Percentiles rank a stretch among this genome's conserved stretches.
phyloP scores from a whole-genome alignment of 108 stramenopile genomes.

The Fragilaria radians region DNA sequence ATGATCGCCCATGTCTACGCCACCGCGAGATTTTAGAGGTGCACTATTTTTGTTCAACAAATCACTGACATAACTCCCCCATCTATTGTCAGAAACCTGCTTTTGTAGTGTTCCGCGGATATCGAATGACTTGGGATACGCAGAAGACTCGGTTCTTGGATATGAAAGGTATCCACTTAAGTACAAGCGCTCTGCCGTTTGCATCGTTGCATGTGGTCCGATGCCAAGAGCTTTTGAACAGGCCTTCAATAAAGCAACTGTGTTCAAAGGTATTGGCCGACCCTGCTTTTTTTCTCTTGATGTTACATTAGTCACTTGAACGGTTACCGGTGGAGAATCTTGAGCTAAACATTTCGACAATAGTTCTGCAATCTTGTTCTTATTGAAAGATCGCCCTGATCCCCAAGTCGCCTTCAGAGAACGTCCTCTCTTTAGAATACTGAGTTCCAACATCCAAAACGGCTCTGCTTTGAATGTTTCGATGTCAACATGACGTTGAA shows the following conservation, averaged over 20 bases:
- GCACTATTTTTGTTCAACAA: slow-evolving; percentile 42
- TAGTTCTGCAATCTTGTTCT: slow-evolving; percentile 50
- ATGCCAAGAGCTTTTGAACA: slow-evolving; percentile 80
- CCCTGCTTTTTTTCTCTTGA: slow-evolving; percentile 83
- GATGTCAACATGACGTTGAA: slow-evolving; percentile 89
- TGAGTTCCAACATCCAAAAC: slow-evolving; percentile 78
- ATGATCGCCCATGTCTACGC: slow-evolving; percentile 86
- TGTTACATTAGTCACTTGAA: slow-evolving; percentile 51
- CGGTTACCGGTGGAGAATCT: slow-evolving; percentile 22
- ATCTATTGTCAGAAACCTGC: slow-evolving; percentile 56
- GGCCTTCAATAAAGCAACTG: slow-evolving; percentile 72
- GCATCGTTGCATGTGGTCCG: slow-evolving; percentile 75
- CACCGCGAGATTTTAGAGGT: slow-evolving; percentile 47
- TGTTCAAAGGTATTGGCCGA: slow-evolving; percentile 74
- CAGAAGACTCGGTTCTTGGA: slow-evolving; percentile 76
- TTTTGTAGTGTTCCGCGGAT: slow-evolving; percentile 67
- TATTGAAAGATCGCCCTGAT: slow-evolving; percentile 64
- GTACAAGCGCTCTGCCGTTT: slow-evolving; percentile 72
- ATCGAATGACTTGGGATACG: slow-evolving; percentile 80
- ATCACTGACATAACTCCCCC: slow-evolving; percentile 68
- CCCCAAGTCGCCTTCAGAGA: slow-evolving; percentile 65
- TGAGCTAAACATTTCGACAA: slow-evolving; percentile 36
- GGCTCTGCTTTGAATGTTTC: slow-evolving; percentile 91
- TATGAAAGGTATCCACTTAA: slow-evolving; percentile 83
- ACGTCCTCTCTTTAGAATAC: slow-evolving; percentile 66